phyloP scores from a whole-genome alignment of 257 asterid species.

The Gentiana dahurica region DNA sequence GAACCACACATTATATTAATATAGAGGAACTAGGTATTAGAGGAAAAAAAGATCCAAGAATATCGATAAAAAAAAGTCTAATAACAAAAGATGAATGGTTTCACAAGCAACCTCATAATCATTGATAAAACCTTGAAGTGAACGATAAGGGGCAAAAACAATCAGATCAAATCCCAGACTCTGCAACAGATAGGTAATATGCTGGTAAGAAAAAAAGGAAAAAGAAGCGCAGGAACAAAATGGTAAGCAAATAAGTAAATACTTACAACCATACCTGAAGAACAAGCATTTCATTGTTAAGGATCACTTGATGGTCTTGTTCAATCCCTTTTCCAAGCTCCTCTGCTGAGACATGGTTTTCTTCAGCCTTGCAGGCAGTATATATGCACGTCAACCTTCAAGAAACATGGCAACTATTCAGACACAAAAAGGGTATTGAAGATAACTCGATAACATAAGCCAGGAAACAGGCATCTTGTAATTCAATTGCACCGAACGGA shows the following conservation, averaged over 20 bases:
- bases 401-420: conserved; percentile 5
- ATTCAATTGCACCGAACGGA: background rate
- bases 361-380: conserved; percentile 96
- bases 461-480: background rate
- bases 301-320: conserved; percentile 86
- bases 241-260: conserved; percentile 2
- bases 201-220: conserved; percentile 1
- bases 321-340: conserved; percentile 98
- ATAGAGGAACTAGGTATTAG: conserved; percentile 1
- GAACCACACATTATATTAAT: background rate
- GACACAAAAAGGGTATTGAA: background rate
- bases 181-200: conserved; percentile 35
- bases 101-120: conserved; percentile 57
- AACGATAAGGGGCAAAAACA: conserved; percentile 92
- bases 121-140: conserved; percentile 68
- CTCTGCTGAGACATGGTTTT: conserved; percentile 97
- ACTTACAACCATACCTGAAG: conserved; percentile 54
- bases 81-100: background rate
- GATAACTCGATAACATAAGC: background rate
- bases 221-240: conserved; percentile 11
- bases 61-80: background rate
- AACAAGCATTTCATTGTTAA: conserved; percentile 86
- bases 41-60: background rate
- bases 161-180: conserved; percentile 92
- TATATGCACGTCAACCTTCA: conserved; percentile 95